Evolutionary conservation across 495 filamentous ascomycete species (phyloP).

Genomic region (Astrocystis sublimbata): DNA sequence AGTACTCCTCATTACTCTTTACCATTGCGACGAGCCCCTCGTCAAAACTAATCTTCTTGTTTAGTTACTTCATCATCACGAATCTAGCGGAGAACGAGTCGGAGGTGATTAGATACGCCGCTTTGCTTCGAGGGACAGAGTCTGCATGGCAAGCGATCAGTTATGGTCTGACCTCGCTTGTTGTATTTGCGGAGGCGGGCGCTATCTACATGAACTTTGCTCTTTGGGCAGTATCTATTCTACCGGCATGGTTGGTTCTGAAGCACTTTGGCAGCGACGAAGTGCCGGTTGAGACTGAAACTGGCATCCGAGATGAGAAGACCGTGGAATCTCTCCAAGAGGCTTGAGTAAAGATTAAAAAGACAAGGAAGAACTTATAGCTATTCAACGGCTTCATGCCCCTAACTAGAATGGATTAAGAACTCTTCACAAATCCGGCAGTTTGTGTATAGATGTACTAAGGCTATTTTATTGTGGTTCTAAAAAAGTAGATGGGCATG

Average conservation of each 20-base stretch:
- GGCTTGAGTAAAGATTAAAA: not conserved
- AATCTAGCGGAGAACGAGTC: slow-evolving; percentile 57
- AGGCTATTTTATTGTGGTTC: not conserved
- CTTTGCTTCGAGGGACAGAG: slow-evolving; percentile 61
- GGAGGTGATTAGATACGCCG: slow-evolving; percentile 62
- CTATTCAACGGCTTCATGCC: slow-evolving; percentile 4
- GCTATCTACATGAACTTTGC: slow-evolving; percentile 64
- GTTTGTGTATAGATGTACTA: not conserved
- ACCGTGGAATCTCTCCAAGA: slow-evolving; percentile 3
- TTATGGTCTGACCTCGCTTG: slow-evolving; percentile 59
- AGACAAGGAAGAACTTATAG: not conserved
- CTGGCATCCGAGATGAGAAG: slow-evolving; percentile 4
- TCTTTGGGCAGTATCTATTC: slow-evolving; percentile 57
- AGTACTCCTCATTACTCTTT: slow-evolving; percentile 21
- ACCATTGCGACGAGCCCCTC: not conserved
- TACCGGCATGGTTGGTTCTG: slow-evolving; percentile 62
- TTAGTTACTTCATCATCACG: slow-evolving; percentile 61
- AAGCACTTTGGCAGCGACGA: slow-evolving; percentile 47
- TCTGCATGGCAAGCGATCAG: slow-evolving; percentile 63
- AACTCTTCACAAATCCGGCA: not conserved
- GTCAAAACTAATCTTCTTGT: not conserved
- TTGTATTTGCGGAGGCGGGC: slow-evolving; percentile 59
- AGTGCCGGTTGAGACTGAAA: slow-evolving; percentile 4
- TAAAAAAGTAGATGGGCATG: slow-evolving; percentile 1
- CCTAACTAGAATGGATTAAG: not conserved